Base-by-base conservation (phyloP, 352 stramenopile species). In the Pythium aristosporum region DNA sequence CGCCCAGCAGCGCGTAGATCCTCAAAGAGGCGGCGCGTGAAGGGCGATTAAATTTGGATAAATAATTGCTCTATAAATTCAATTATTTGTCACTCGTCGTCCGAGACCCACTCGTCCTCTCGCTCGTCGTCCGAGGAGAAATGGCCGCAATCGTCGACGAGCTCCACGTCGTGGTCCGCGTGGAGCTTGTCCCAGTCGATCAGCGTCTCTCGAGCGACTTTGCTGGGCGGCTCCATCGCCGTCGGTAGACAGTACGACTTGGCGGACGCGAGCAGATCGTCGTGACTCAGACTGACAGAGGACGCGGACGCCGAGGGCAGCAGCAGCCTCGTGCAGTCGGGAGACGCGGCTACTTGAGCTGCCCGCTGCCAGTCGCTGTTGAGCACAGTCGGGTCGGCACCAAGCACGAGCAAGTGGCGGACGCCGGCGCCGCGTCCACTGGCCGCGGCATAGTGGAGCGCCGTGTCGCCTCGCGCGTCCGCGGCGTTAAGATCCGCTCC, bases 111-210 rank as follows among this genome's bases (percentile, higher is more conserved):
- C n/a, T 51, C 39, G 5, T 62, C 34, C 44, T 16, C 51, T 3
- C 23, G 21, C 18, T 69, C 63, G 36, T 66, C 65, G 0, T 89
- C 79, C 0, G 83, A 92, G 15, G 83, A 92, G 47, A 88, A 92
- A 12, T 75, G 71, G 1, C 80, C 80, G 54, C 73, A 85, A 49
- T 92, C 83, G 41, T 92, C 83, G n/a, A 92, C 80, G 25, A 90
- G 74, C 63, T 90, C 69, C 57, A 90, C 73, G 39, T 86, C 73
- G 60, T 87, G 77, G 37, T 86, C 75, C 61, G 85, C 76, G 34
- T 90, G 80, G 36, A 92, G 61, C 58, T 90, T 79, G 47, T 85
- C 77, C 83, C 83, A 90, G 67, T 90, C 57, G 37, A 61, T 30
- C 25, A 30, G 25, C 25, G 25, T 50, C 28, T 65, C 58, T 23